These are phyloP conservation scores for Lactarius hatsudake DNA, from an alignment of 768 basidiomycete genomes.

Conservation along the genomic window DNA sequence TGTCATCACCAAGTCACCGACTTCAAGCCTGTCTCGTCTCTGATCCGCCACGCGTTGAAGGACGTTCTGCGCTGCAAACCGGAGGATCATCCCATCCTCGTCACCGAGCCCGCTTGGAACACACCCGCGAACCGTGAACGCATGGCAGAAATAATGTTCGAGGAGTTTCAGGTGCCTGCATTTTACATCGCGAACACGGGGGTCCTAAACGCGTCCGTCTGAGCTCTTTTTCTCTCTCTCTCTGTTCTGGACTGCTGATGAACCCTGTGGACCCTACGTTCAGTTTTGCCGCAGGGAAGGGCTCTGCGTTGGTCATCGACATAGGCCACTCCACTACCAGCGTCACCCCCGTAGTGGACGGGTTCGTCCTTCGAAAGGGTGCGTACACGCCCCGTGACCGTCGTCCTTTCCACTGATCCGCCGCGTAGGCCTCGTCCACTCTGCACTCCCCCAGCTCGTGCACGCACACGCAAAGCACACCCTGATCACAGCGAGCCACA, in stretches of 20 bases:
- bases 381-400: conserved; percentile 7
- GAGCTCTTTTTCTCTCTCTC: background rate
- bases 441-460: conserved; percentile 74
- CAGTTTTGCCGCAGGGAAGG: conserved; percentile 95
- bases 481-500: conserved; percentile 48
- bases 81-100: conserved; percentile 84
- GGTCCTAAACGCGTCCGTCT: conserved; percentile 79
- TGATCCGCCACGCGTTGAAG: conserved; percentile 71
- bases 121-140: conserved; percentile 87
- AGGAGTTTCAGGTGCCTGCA: conserved; percentile 91
- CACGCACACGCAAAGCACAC: conserved; percentile 74
- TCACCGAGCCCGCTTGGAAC: conserved; percentile 98
- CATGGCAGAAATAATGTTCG: conserved; percentile 97
- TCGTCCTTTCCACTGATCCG: background rate
- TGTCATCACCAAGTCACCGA: conserved; percentile 53
- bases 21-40: conserved; percentile 67
- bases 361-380: conserved; percentile 97
- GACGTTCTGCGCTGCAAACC: conserved; percentile 76
- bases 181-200: conserved; percentile 96
- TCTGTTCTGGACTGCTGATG: background rate
- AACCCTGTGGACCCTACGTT: background rate
- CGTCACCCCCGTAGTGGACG: conserved; percentile 94
- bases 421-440: conserved; percentile 72
- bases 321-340: conserved; percentile 87
- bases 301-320: conserved; percentile 95